Evolutionary conservation across 345 rosid genomes (phyloP).

Genomic region (Dimocarpus longan): DNA sequence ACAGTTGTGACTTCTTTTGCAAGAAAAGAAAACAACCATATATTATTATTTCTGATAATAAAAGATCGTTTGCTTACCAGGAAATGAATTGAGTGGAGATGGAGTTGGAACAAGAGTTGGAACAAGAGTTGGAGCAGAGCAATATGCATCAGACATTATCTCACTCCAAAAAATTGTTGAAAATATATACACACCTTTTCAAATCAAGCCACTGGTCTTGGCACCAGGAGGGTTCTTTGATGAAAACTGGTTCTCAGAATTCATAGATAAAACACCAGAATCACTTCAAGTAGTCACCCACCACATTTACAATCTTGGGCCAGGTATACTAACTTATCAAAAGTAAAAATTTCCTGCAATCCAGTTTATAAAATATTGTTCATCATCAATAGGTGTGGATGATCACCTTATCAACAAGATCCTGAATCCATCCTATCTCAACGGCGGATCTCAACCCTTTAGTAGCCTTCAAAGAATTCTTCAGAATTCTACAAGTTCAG

Average conservation of each 20-base stretch:
- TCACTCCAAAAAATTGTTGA: slow-evolving; percentile 31
- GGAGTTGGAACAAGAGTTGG: slow-evolving; percentile 48
- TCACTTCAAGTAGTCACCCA: slow-evolving; percentile 50
- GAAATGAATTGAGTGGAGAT: slow-evolving; percentile 54
- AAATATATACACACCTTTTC: slow-evolving; percentile 29
- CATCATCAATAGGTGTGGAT: slow-evolving; percentile 41
- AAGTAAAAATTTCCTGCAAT: background rate
- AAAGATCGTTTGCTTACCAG: slow-evolving; percentile 5
- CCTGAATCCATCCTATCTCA: slow-evolving; percentile 48
- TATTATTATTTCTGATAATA: background rate
- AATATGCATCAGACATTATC: slow-evolving; percentile 40
- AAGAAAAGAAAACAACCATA: background rate
- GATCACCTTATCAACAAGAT: slow-evolving; percentile 48
- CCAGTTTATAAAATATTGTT: background rate
- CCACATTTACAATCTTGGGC: slow-evolving; percentile 62
- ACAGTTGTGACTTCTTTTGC: background rate
- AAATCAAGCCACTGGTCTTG: slow-evolving; percentile 43
- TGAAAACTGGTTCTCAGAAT: slow-evolving; percentile 42
- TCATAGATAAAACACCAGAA: slow-evolving; percentile 29
- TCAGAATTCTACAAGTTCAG: slow-evolving; percentile 36
- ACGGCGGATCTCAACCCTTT: slow-evolving; percentile 29
- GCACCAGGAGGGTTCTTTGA: slow-evolving; percentile 61
- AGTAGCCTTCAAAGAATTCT: slow-evolving; percentile 40
- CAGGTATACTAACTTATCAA: slow-evolving; percentile 28
- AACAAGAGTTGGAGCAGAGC: slow-evolving; percentile 36